Evolutionary conservation across 306 rosid species (phyloP), one percentile per base, ranked within the genome.

Genomic region (Fagus crenata): DNA sequence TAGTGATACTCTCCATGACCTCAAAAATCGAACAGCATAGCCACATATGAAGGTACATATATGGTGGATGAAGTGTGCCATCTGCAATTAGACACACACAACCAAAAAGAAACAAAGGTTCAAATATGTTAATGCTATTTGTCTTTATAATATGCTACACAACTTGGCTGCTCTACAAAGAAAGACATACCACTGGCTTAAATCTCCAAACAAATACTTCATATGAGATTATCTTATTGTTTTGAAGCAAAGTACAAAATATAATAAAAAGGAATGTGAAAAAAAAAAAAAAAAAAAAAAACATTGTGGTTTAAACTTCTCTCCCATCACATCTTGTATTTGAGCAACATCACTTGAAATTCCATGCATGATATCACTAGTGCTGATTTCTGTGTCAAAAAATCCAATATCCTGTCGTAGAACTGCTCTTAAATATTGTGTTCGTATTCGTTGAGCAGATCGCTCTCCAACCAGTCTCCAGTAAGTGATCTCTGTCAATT

Each of bases 391-490:
- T 32, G 89, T 89, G 77, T 94, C 97, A 43, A 88, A 94, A 46
- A 87, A 86, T 75, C 85, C 84, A 41, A 92, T 78, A 79, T 92
- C 96, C 74, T 94, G 96, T 77, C 96, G 61, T n/a, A 94, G 89
- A 78, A 94, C 76, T 61, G 96, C 92, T 83, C 83, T 84, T 63
- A 92, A 72, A 78, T 94, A 94, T 69, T 88, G 84, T 0, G 83
- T 89, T 86, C 97, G 90, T 49, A 94, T 94, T 73, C 95, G 82
- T 72, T 90, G 93, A 64, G 97, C 94, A 32, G 95, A 83, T 68
- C 98, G 61, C 81, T 90, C 98, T 61, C 97, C 98, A 32, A 94
- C 97, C 82, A 92, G 61, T 79, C 97, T 94, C 97, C 97, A 94
- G 75, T 97, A 94, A 13, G 96, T 81, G 78, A 94, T 89, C 87